Evolutionary conservation across 176 grass and related monocot species (phyloP).

Genomic region (Zizania latifolia): DNA sequence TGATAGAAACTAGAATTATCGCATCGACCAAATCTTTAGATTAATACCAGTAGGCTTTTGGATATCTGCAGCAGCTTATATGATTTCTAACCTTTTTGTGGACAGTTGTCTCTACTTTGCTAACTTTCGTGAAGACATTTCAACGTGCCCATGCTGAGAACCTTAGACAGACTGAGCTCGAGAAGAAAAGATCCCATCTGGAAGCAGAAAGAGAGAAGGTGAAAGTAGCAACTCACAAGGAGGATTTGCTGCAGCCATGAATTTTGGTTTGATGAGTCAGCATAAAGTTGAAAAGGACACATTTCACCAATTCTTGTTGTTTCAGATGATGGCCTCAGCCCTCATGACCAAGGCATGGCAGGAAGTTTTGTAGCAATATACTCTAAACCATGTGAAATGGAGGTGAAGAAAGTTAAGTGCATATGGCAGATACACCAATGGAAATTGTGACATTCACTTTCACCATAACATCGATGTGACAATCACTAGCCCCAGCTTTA

Average conservation of each 20-base stretch:
- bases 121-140: constrained; percentile 68
- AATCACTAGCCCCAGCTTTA: not conserved
- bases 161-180: constrained; percentile 54
- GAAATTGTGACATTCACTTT: too few species aligned
- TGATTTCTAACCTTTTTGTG: not conserved
- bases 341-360: constrained; percentile 9
- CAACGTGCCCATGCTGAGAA: constrained; percentile 63
- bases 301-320: not conserved
- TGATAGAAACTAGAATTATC: constrained; percentile 2
- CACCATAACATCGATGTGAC: too few species aligned
- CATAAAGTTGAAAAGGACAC: too few species aligned
- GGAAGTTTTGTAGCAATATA: constrained; percentile 17
- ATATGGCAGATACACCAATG: not conserved
- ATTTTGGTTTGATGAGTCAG: not conserved
- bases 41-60: not conserved
- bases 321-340: not conserved
- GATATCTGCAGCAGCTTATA: not conserved
- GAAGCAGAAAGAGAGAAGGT: constrained; percentile 53
- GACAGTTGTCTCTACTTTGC: constrained; percentile 71
- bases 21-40: not conserved
- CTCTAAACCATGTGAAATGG: not conserved
- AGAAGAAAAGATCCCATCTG: constrained; percentile 58
- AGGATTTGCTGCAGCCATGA: constrained; percentile 1
- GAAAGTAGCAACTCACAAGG: constrained; percentile 31
- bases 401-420: not conserved